phyloP scores from a whole-genome alignment of 2,329 filamentous ascomycete species.

The Ceratocystis ficicola region DNA sequence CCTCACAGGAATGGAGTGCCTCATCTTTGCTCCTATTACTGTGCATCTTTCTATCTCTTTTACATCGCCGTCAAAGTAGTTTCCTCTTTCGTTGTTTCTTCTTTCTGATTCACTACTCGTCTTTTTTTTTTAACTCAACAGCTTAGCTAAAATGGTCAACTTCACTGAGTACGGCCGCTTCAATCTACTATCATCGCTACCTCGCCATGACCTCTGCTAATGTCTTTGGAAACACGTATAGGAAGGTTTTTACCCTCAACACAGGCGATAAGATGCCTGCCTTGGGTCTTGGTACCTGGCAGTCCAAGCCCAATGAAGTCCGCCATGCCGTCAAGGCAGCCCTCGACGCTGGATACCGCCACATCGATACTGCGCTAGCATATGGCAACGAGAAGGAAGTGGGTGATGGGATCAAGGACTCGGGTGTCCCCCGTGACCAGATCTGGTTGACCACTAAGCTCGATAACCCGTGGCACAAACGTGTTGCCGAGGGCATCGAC shows the following conservation, averaged over 20 bases:
- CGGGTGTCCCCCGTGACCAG: constrained; percentile 51
- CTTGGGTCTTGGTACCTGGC: constrained; percentile 68
- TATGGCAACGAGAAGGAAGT: constrained; percentile 68
- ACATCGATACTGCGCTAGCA: constrained; percentile 64
- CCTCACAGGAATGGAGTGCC: background rate
- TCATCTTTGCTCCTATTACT: background rate
- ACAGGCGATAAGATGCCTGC: constrained; percentile 67
- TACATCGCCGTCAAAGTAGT: background rate
- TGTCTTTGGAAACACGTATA: background rate
- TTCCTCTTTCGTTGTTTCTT: background rate
- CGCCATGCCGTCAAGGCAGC: constrained; percentile 58
- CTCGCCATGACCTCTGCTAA: background rate
- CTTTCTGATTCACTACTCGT: background rate
- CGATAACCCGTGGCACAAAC: constrained; percentile 66
- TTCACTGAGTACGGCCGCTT: constrained; percentile 11
- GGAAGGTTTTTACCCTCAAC: constrained; percentile 52
- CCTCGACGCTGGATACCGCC: constrained; percentile 56
- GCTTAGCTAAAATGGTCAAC: constrained; percentile 8
- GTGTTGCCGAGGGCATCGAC: constrained; percentile 49
- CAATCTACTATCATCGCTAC: background rate
- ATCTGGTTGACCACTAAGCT: constrained; percentile 73
- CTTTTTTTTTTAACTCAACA: background rate
- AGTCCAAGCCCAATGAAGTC: constrained; percentile 57
- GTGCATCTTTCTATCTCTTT: background rate
- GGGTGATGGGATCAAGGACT: constrained; percentile 50